Conservation (phyloP, 2,329 filamentous ascomycete genomes). For the Talaromyces sp. region DNA sequence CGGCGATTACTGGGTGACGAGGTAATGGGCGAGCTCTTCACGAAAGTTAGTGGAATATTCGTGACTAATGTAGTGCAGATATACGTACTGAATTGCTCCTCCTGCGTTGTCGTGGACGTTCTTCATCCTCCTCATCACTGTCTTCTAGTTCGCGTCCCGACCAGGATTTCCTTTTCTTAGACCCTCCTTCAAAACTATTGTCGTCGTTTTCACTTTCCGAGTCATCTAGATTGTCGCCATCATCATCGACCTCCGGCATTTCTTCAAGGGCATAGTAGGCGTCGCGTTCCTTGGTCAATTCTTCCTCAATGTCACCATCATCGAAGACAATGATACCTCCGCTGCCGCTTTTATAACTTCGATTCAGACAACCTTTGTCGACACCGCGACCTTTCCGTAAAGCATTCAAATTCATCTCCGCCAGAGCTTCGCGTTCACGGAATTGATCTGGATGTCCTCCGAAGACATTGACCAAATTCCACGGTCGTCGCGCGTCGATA, state of each 20-base stretch:
- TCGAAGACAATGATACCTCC: constrained; percentile 94
- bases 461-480: constrained; percentile 94
- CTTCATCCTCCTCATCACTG: constrained; percentile 65
- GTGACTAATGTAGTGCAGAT: neutral
- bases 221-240: constrained; percentile 60
- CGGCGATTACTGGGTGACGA: constrained; percentile 41
- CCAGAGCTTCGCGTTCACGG: constrained; percentile 49
- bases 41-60: constrained; percentile 20
- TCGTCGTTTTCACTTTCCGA: constrained; percentile 55
- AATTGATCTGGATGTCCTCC: constrained; percentile 54
- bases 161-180: constrained; percentile 75
- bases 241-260: constrained; percentile 86
- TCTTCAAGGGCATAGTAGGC: constrained; percentile 82
- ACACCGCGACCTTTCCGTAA: constrained; percentile 62
- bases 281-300: constrained; percentile 68
- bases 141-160: constrained; percentile 68
- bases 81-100: constrained; percentile 76
- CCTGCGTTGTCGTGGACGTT: constrained; percentile 73
- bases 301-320: constrained; percentile 90
- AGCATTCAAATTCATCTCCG: constrained; percentile 41
- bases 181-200: constrained; percentile 29
- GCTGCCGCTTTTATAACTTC: constrained; percentile 69
- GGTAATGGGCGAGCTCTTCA: constrained; percentile 40
- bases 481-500: constrained; percentile 84
- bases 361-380: constrained; percentile 67